Conservation (phyloP, 1,284 basidiomycete genomes). For the Ceratobasidium sp. region DNA sequence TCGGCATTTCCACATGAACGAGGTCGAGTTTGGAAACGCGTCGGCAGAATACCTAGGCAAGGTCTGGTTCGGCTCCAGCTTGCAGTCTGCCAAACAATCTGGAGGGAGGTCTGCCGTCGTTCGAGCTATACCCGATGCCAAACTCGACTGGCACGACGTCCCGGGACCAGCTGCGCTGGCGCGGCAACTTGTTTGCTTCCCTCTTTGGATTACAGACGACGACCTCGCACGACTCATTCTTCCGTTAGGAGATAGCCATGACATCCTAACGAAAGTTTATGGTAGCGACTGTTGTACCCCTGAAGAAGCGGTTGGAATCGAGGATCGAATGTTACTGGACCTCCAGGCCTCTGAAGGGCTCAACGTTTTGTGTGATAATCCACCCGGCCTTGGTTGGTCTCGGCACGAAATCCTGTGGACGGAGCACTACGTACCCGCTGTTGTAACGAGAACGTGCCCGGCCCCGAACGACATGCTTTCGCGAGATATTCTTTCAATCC, state of each 20-base stretch:
- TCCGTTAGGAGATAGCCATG: slow-evolving; percentile 2
- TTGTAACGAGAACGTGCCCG: neutral
- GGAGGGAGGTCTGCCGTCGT: neutral
- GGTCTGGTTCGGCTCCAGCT: neutral
- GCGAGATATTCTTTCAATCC: too few species aligned
- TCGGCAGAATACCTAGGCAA: neutral
- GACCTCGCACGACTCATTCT: neutral
- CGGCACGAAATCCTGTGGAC: neutral
- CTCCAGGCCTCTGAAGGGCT: neutral
- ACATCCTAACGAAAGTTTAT: neutral
- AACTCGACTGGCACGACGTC: slow-evolving; percentile 3
- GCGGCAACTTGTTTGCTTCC: neutral
- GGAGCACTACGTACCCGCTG: neutral
- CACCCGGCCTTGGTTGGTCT: neutral
- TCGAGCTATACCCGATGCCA: neutral
- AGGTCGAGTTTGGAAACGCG: neutral
- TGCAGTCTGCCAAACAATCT: neutral
- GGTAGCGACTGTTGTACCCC: neutral
- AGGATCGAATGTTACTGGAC: neutral
- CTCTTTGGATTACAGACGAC: neutral
- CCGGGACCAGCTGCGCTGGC: neutral
- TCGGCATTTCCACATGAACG: neutral
- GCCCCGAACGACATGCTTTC: neutral
- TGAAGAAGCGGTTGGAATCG: neutral
- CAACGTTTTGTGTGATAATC: neutral